A percentile compares a stretch with the other conserved stretches of the same genome.
These are phyloP conservation scores for Diaporthe longicolla DNA, from an alignment of 2,329 filamentous ascomycete genomes.

Conservation along the genomic window DNA sequence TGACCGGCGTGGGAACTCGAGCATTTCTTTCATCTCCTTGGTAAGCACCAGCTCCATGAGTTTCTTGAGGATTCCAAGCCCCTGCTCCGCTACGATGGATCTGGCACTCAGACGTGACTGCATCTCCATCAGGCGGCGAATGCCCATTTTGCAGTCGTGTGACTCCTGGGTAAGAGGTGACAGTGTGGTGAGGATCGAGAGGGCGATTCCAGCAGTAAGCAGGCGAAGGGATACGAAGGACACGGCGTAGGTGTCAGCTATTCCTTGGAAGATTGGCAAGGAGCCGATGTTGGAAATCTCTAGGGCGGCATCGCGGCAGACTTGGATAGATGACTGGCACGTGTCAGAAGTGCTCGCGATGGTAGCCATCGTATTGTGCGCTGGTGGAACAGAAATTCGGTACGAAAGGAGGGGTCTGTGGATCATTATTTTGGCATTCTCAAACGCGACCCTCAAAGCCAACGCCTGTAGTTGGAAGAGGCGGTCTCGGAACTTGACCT, in stretches of 20 bases:
- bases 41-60: slow-evolving; percentile 46
- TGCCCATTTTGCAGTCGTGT: slow-evolving; percentile 44
- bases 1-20: not conserved
- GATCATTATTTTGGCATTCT: not conserved
- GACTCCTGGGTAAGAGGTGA: slow-evolving; percentile 45
- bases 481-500: not conserved
- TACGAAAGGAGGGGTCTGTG: slow-evolving; percentile 8
- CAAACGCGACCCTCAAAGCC: not conserved
- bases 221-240: slow-evolving; percentile 47
- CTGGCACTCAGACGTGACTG: slow-evolving; percentile 43
- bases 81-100: slow-evolving; percentile 46
- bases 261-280: slow-evolving; percentile 39
- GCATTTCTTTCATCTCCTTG: slow-evolving; percentile 36
- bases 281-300: slow-evolving; percentile 44
- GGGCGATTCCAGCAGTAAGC: slow-evolving; percentile 47
- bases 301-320: slow-evolving; percentile 46
- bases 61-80: slow-evolving; percentile 44
- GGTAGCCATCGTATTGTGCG: not conserved
- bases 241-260: slow-evolving; percentile 46
- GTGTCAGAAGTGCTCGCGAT: not conserved
- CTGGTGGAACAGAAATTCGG: not conserved
- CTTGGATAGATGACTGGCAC: slow-evolving; percentile 33
- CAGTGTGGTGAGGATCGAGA: slow-evolving; percentile 46
- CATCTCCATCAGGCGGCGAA: slow-evolving; percentile 47
- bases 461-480: slow-evolving; percentile 5